Evolutionary conservation across 1,284 basidiomycete genomes (phyloP), one percentile per base, ranked within the genome.

Genomic region (Dichomitus squalens): DNA sequence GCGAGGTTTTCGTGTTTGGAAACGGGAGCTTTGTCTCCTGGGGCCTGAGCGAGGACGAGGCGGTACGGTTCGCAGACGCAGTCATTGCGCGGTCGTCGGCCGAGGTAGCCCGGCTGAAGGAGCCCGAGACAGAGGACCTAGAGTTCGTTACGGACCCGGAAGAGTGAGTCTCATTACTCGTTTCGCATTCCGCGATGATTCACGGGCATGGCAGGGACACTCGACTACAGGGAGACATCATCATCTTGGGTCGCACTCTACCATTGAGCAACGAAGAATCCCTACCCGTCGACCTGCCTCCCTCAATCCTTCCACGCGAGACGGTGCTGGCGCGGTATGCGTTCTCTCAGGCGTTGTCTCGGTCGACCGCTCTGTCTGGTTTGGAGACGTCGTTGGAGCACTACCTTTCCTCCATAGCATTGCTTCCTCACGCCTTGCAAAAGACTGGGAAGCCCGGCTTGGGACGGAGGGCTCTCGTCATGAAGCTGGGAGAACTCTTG

Each of bases 101-200:
- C 16, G 86, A 93, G 72, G 73, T 92, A 2, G 82, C 79, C 1
- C 78, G 81, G 1, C 74, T 95, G 50, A 79, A 72, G 38, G 90
- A 92, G 53, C 78, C 85, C 27, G 93, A 96, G 76, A 90, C 90
- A 20, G 93, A 96, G 68, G 92, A 95, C 65, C 80, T 95, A 35
- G 93, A 96, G 69, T 96, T 95, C 74, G 91, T 94, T 7, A 88
- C 90, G 23, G 93, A 96, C 73, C 90, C 91, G 31, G 86, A 78
- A 55, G 92, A 95, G 90, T 93, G 72, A 72, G 87, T 80, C 12
- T 29, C 18, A 7, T 51, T 25, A 38, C 31, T 46, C 6, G 66
- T 60, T 67, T 39, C 49, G 47, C 65, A 52, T 54, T 49, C 48
- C n/a, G 34, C 46, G 39, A 49, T 14, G 23, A n/a, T 14, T 31